Conservation (phyloP, 2,329 filamentous ascomycete genomes). For the Phoma sp. region DNA sequence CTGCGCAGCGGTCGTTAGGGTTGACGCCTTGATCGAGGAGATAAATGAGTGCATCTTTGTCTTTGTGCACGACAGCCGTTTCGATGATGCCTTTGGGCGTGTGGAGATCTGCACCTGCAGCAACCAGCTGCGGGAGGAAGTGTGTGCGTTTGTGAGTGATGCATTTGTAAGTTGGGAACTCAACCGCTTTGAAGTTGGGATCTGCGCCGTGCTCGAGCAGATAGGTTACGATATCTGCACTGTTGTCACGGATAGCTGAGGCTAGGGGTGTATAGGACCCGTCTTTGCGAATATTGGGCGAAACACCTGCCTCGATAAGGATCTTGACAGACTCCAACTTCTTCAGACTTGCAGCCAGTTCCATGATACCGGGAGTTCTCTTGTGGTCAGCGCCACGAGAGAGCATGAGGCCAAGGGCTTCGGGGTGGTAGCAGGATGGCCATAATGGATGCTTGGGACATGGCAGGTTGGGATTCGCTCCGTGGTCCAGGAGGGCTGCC, state of each 20-base stretch:
- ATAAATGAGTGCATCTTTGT: constrained; percentile 67
- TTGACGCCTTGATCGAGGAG: constrained; percentile 67
- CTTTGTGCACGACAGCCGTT: constrained; percentile 68
- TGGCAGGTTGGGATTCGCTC: constrained; percentile 72
- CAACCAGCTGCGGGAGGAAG: constrained; percentile 63
- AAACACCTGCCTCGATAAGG: constrained; percentile 65
- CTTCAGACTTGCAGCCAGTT: constrained; percentile 69
- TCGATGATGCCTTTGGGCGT: constrained; percentile 71
- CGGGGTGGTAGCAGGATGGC: constrained; percentile 67
- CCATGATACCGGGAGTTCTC: constrained; percentile 69
- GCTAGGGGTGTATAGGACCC: constrained; percentile 73
- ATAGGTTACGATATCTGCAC: constrained; percentile 66
- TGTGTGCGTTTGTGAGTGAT: constrained; percentile 70
- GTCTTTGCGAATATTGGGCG: constrained; percentile 69
- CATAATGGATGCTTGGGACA: constrained; percentile 74
- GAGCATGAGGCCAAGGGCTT: constrained; percentile 67
- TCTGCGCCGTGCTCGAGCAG: constrained; percentile 62
- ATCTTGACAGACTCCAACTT: constrained; percentile 67
- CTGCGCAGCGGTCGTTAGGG: constrained; percentile 65
- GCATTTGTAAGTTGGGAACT: constrained; percentile 73
- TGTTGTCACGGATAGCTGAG: constrained; percentile 72
- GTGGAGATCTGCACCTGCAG: constrained; percentile 66
- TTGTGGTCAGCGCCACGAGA: constrained; percentile 65
- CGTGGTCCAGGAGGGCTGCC: constrained; percentile 61
- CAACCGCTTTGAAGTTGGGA: constrained; percentile 64